Conservation (phyloP, 495 filamentous ascomycete genomes). For the Trichoderma asperelloides region DNA sequence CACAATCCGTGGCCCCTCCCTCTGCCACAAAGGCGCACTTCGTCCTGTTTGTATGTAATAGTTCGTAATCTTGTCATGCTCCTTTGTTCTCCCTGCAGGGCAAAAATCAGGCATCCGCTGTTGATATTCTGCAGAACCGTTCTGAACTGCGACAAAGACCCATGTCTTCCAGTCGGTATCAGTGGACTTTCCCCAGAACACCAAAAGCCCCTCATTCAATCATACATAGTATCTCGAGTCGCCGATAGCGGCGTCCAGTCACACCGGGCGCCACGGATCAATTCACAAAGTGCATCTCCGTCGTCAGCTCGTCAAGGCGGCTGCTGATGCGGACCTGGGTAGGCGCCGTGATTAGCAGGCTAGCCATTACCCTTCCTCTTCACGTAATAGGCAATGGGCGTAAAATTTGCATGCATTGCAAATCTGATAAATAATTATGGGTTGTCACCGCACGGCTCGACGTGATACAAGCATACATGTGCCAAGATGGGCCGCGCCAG, state of each 20-base stretch:
- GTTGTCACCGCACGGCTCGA: neutral
- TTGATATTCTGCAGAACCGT: neutral
- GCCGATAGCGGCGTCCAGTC: neutral
- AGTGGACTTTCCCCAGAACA: neutral
- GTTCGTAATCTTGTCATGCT: neutral
- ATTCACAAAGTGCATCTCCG: neutral
- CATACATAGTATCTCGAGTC: neutral
- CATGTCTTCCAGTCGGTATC: neutral
- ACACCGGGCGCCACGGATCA: neutral
- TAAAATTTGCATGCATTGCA: neutral
- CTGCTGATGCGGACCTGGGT: neutral
- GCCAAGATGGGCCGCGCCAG: neutral
- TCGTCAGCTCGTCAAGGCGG: neutral
- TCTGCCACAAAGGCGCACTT: neutral
- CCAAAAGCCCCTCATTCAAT: neutral
- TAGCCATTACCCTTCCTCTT: constrained; percentile 3
- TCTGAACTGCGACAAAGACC: neutral
- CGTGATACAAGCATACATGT: neutral
- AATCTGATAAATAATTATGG: constrained; percentile 5
- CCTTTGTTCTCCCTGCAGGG: neutral
- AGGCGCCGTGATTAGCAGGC: neutral
- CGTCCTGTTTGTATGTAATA: neutral
- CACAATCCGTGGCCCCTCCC: neutral
- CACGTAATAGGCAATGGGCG: neutral
- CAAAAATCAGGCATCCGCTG: neutral